Percentiles rank a stretch among this genome's conserved stretches.
Conservation (phyloP, 345 rosid species). For the Citrus sp. region DNA sequence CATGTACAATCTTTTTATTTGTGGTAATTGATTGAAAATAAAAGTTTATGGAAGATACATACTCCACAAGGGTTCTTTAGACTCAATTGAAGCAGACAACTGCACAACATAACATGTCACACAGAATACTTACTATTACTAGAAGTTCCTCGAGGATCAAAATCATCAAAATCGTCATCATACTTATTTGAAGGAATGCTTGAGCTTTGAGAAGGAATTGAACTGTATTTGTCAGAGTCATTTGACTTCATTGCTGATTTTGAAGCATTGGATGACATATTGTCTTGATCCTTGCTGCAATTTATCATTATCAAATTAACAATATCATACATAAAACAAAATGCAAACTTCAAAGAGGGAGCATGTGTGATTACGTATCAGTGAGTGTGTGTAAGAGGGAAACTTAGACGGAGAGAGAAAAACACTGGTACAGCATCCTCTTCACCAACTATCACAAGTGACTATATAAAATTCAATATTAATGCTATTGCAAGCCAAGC, state of each 20-base stretch:
- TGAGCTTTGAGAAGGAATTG: slow-evolving; percentile 36
- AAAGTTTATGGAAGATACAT: neutral
- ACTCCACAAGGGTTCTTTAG: neutral
- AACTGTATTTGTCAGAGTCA: slow-evolving; percentile 36
- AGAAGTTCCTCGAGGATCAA: slow-evolving; percentile 91
- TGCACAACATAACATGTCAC: neutral
- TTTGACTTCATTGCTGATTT: slow-evolving; percentile 40
- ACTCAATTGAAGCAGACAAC: neutral
- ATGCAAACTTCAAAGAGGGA: neutral
- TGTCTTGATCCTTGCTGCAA: slow-evolving; percentile 64
- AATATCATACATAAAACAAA: neutral
- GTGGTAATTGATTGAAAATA: neutral
- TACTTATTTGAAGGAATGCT: slow-evolving; percentile 41
- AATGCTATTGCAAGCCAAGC: neutral
- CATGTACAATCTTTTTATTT: neutral
- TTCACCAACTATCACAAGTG: neutral
- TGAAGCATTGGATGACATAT: slow-evolving; percentile 34
- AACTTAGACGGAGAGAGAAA: neutral
- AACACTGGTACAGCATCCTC: neutral
- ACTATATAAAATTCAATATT: neutral
- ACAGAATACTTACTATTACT: slow-evolving; percentile 55
- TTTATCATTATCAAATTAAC: slow-evolving; percentile 7
- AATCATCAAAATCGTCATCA: slow-evolving; percentile 81
- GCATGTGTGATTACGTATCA: neutral
- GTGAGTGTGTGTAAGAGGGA: neutral